These are phyloP conservation scores for Moniliophthora roreri DNA, from an alignment of 1,284 basidiomycete genomes.

Conservation along the genomic window DNA sequence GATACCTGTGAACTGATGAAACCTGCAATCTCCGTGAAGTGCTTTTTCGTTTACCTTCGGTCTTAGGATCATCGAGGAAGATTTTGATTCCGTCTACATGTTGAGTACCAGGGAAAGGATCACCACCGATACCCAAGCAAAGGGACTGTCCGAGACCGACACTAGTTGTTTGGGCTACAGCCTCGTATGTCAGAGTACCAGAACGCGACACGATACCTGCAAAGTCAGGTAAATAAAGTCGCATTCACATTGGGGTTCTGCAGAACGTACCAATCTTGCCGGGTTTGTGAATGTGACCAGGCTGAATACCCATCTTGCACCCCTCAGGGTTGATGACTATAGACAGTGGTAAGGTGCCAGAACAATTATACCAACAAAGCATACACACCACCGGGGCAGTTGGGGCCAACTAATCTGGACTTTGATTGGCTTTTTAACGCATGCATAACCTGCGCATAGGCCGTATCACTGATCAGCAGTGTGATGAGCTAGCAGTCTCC, in stretches of 20 bases:
- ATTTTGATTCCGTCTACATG: conserved; percentile 97
- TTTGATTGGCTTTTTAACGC: conserved; percentile 94
- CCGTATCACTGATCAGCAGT: not conserved
- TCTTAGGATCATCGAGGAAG: conserved; percentile 91
- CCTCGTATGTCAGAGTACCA: conserved; percentile 92
- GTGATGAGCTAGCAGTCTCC: not conserved
- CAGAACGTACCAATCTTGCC: conserved; percentile 89
- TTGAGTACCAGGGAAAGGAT: conserved; percentile 98
- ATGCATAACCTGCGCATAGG: conserved; percentile 76
- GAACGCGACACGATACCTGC: conserved; percentile 96
- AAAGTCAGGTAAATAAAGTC: conserved; percentile 14
- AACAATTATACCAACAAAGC: not conserved
- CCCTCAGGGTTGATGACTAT: conserved; percentile 92
- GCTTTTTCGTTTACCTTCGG: conserved; percentile 63
- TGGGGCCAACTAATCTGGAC: conserved; percentile 93
- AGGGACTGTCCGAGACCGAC: conserved; percentile 97
- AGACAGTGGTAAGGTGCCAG: not conserved
- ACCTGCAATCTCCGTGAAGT: not conserved
- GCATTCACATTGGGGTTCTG: conserved; percentile 1
- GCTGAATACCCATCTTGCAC: conserved; percentile 99
- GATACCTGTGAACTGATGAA: conserved; percentile 57
- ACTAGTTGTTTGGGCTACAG: conserved; percentile 91
- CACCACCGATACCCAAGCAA: conserved; percentile 97
- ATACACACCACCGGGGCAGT: conserved; percentile 82
- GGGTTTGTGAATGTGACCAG: conserved; percentile 95